Percentiles rank a stretch among this genome's conserved stretches.
phyloP scores from a whole-genome alignment of 176 grass and related monocot genomes.

The Avena atlantica region DNA sequence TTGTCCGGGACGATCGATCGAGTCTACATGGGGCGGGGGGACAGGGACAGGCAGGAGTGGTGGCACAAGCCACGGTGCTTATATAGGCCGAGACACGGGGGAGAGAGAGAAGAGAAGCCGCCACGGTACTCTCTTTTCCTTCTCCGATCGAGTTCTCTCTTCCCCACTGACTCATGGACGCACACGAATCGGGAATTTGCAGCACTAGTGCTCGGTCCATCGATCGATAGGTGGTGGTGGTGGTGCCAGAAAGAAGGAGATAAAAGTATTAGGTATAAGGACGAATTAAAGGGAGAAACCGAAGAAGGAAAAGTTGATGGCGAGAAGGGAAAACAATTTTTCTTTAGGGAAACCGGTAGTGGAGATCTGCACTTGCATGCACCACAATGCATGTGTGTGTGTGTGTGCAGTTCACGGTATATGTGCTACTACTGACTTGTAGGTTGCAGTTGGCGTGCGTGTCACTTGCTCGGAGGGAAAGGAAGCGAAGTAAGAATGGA shows the following conservation, averaged over 20 bases:
- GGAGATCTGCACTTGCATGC: neutral
- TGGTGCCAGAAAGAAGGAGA: neutral
- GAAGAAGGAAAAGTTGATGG: neutral
- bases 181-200: neutral
- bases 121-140: neutral
- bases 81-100: conserved; percentile 14
- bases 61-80: conserved; percentile 42
- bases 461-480: too few relatives aligned
- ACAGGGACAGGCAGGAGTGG: conserved; percentile 48
- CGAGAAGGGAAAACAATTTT: too few relatives aligned
- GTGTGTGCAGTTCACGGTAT: too few relatives aligned
- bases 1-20: neutral
- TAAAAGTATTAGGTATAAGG: conserved; percentile 43
- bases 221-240: conserved; percentile 2
- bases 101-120: too few relatives aligned
- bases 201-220: neutral
- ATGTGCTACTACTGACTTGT: neutral
- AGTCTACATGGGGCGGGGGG: conserved; percentile 30
- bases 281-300: neutral
- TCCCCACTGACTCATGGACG: too few relatives aligned
- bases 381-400: neutral
- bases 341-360: neutral
- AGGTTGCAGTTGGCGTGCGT: too few relatives aligned
- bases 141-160: neutral
- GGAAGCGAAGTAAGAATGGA: too few relatives aligned